Conservation (phyloP, 805 yeast genomes). For the Priceomyces medius region DNA sequence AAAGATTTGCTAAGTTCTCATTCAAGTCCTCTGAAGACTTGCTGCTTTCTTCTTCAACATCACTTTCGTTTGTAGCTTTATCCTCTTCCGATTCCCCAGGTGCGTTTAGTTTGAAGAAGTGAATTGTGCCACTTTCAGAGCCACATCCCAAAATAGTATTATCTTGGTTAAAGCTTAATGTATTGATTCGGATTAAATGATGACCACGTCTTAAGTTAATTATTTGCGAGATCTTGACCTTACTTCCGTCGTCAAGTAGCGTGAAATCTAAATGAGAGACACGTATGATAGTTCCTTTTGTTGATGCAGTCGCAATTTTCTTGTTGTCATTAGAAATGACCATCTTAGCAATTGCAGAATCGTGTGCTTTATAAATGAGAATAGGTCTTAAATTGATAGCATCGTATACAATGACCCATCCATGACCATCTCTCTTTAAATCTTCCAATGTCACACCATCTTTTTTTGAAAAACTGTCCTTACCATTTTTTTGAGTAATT, state of each 20-base stretch:
- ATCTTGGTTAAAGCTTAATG: constrained; percentile 35
- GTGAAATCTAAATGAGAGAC: constrained; percentile 24
- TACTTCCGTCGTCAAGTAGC: constrained; percentile 8
- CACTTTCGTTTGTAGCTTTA: constrained; percentile 17
- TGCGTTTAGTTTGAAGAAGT: constrained; percentile 29
- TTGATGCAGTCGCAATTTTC: constrained; percentile 41
- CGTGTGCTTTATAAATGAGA: constrained; percentile 40
- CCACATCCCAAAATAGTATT: constrained; percentile 38
- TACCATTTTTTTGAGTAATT: constrained; percentile 23
- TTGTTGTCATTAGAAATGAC: constrained; percentile 25
- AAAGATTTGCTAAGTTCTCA: constrained; percentile 40
- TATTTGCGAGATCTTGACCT: constrained; percentile 23
- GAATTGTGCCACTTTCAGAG: constrained; percentile 42
- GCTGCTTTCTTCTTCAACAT: constrained; percentile 18
- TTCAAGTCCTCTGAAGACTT: constrained; percentile 40
- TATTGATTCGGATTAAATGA: constrained; percentile 32
- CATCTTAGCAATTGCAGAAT: constrained; percentile 33
- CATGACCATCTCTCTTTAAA: constrained; percentile 23
- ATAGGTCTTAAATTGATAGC: constrained; percentile 31
- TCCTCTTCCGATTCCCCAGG: constrained; percentile 11
- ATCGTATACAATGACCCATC: constrained; percentile 44
- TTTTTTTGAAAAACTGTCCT: constrained; percentile 12
- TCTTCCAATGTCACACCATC: constrained; percentile 25
- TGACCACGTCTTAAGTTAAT: constrained; percentile 42
- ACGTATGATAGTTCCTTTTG: constrained; percentile 43